Base-by-base conservation (phyloP, 441 rosid genomes). In the Melastoma candidum region DNA sequence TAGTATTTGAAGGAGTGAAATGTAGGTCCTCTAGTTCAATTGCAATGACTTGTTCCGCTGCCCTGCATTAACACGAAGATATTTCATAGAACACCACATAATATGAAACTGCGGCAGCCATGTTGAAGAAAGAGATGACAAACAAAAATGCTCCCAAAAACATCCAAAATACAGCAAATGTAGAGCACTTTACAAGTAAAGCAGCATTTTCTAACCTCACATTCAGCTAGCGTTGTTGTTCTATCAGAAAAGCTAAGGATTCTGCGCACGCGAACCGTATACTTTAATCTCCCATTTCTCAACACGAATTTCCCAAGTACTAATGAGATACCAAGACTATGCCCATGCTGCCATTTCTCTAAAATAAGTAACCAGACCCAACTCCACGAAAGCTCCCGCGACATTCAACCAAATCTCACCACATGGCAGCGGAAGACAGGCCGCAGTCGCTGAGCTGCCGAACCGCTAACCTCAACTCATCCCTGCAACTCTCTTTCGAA, bases 1-100 rank as follows among this genome's bases (percentile, higher is more conserved):
- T 71, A 12, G 97, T 90, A 72, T 90, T 87, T 1, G 96, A 69
- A 54, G 97, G 90, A 11, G 95, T 87, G 59, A 71, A 87, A 66
- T 81, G 83, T 25, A 86, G 77, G 0, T 84, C 86, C 71, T 87
- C 97, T 56, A 78, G 95, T 72, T 87, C 96, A 17, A 17, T 17
- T 62, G 87, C 97, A 46, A 90, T 84, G 4, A 90, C 73, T 68
- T 86, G 97, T 58, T 90, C 97, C 13, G 77, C 95, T 5, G 89
- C 97, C 97, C 97, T 90, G 74, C 44, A 67, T 36, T 36, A 9
- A 36, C 7, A 53, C 2, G 2, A 7, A 13, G 13, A 52, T 39
- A 41, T 52, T 45, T 39, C 12, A 24, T 13, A 13, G 46, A 27
- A 52, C 36, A 14, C 46, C 2, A 13, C 0, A 9, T n/a, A 36